A percentile compares a stretch with the other conserved stretches of the same genome.
These are phyloP conservation scores for Dactylellina parvicollis DNA, from an alignment of 2,329 filamentous ascomycete genomes.

Conservation along the genomic window DNA sequence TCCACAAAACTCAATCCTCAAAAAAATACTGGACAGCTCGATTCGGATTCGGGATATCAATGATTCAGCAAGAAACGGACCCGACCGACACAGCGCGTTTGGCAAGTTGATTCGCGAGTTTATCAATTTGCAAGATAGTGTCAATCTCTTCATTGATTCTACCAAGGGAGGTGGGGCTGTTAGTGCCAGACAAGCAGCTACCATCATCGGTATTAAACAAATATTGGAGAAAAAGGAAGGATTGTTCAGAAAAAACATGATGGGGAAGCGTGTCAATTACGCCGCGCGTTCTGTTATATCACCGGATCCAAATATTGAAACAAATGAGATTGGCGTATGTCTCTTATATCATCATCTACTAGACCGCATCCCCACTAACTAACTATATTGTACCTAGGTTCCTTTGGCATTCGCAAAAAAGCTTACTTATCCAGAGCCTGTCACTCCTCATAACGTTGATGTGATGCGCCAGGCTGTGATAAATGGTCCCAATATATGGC, in stretches of 20 bases:
- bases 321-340: slow-evolving; percentile 91
- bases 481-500: slow-evolving; percentile 93
- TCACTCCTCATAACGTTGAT: slow-evolving; percentile 96
- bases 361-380: neutral
- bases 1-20: slow-evolving; percentile 80
- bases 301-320: slow-evolving; percentile 97
- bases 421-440: slow-evolving; percentile 94
- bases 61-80: slow-evolving; percentile 13
- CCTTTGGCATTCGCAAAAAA: slow-evolving; percentile 97
- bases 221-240: slow-evolving; percentile 98
- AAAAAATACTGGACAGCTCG: slow-evolving; percentile 79
- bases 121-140: slow-evolving; percentile 77
- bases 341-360: neutral
- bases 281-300: slow-evolving; percentile 97
- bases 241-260: slow-evolving; percentile 99
- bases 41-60: slow-evolving; percentile 68
- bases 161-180: slow-evolving; percentile 77
- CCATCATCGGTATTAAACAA: slow-evolving; percentile 84
- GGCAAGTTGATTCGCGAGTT: slow-evolving; percentile 56
- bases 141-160: slow-evolving; percentile 92
- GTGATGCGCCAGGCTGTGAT: slow-evolving; percentile 96
- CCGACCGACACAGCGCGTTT: slow-evolving; percentile 35
- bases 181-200: slow-evolving; percentile 72
- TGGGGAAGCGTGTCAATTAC: slow-evolving; percentile 99
- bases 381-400: slow-evolving; percentile 6